These are phyloP conservation scores for Colletotrichum sidae DNA, from an alignment of 2,329 filamentous ascomycete species.

Conservation along the genomic window DNA sequence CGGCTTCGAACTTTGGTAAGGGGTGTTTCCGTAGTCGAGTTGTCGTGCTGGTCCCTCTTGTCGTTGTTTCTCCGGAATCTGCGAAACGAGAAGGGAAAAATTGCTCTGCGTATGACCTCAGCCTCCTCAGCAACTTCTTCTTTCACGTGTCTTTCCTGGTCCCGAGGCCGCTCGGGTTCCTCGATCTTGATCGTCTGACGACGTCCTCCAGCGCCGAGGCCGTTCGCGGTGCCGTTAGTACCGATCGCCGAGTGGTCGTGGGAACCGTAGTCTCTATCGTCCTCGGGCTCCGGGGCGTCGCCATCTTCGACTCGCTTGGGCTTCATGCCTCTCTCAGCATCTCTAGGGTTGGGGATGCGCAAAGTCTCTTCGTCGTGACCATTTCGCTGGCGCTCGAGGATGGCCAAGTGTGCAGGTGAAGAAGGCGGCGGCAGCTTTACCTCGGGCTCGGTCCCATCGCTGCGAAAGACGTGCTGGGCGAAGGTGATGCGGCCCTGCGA, in stretches of 20 bases:
- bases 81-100: slow-evolving; percentile 57
- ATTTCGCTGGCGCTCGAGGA: slow-evolving; percentile 86
- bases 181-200: slow-evolving; percentile 74
- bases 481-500: slow-evolving; percentile 68
- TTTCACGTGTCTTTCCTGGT: slow-evolving; percentile 43
- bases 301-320: slow-evolving; percentile 65
- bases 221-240: slow-evolving; percentile 38
- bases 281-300: slow-evolving; percentile 49
- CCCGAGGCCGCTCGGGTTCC: slow-evolving; percentile 65
- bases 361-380: slow-evolving; percentile 77
- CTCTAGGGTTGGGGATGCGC: slow-evolving; percentile 90
- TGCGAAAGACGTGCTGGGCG: slow-evolving; percentile 72
- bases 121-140: slow-evolving; percentile 56
- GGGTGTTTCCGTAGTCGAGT: slow-evolving; percentile 39
- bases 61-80: slow-evolving; percentile 54
- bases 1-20: slow-evolving; percentile 52
- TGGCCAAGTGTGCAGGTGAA: slow-evolving; percentile 83
- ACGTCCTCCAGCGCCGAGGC: slow-evolving; percentile 44
- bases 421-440: slow-evolving; percentile 64
- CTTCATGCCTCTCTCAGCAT: slow-evolving; percentile 84
- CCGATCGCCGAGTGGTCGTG: slow-evolving; percentile 41
- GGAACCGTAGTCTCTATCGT: slow-evolving; percentile 44
- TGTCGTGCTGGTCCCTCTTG: slow-evolving; percentile 51
- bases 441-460: slow-evolving; percentile 65
- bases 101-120: slow-evolving; percentile 52